Evolutionary conservation across 805 yeast species (phyloP), one percentile per base, ranked within the genome.

Genomic region (Blastobotrys americana): DNA sequence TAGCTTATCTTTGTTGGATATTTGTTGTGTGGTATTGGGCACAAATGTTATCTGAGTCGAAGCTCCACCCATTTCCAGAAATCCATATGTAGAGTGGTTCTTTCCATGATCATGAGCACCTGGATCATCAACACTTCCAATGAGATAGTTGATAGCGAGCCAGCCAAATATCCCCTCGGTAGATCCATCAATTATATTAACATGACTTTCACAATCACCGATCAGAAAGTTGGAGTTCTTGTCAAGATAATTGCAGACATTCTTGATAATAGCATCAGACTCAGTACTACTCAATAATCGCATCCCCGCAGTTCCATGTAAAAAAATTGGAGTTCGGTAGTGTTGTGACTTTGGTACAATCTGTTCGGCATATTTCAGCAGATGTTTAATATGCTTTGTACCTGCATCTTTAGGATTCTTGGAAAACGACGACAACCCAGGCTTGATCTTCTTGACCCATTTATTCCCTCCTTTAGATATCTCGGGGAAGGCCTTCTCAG

Each of bases 41-140:
- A 84, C 89, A 71, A 89, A 93, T 5, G 97, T 94, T 19, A 93
- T 77, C 59, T 93, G 98, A 0, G 96, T 86, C 1, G 96, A 87
- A 0, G 97, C 98, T n/a, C 98, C 98, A 6, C 98, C 98, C 98
- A 93, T 93, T 63, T 93, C 98, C 87, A 93, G 82, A 55, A 93
- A 90, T 2, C 98, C 98, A 53, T 76, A 81, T 0, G 96, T 80
- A 2, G 63, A 58, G 10, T 60, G 63, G 2, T 53, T 47, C 21
- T 58, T 64, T 17, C 50, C 46, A 19, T 47, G 48, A 4, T 54
- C 50, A 9, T 47, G 47, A 3, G 51, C 56, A 3, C 65, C 43
- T 54, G 64, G 60, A 18, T 51, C 55, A 8, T 43, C 72, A 39
- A 88, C 68, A 49, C 76, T 76, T 1, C 86, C 83, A 65, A 82